phyloP scores from a whole-genome alignment of 257 asterid genomes.

The Solanum pimpinellifolium region DNA sequence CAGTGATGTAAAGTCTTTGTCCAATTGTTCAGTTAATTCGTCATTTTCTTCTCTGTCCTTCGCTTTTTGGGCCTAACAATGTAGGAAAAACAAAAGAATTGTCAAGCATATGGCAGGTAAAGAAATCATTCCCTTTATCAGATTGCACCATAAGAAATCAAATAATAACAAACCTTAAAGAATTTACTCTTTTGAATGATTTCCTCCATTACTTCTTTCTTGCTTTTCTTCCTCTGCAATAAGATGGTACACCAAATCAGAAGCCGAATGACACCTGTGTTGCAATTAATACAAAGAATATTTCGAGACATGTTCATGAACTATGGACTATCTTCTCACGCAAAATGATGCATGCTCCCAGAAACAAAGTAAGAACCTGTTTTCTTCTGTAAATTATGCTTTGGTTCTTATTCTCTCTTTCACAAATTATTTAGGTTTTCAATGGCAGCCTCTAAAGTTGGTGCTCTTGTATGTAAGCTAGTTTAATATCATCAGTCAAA shows the following conservation, averaged over 20 bases:
- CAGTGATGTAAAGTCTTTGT: slow-evolving; percentile 60
- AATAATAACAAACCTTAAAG: slow-evolving; percentile 57
- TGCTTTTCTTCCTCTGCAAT: slow-evolving; percentile 76
- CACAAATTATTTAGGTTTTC: neutral
- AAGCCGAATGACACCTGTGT: neutral
- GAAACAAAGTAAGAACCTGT: neutral
- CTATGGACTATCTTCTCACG: neutral
- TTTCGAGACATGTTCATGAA: neutral
- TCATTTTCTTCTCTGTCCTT: slow-evolving; percentile 89
- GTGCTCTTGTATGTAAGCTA: neutral
- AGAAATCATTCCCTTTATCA: slow-evolving; percentile 1
- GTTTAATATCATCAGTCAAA: neutral
- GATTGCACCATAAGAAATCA: neutral
- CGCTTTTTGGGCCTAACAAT: slow-evolving; percentile 83
- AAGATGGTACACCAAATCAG: slow-evolving; percentile 7
- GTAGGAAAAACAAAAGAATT: slow-evolving; percentile 7
- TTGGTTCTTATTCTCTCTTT: neutral
- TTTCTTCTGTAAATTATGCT: neutral
- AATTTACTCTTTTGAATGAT: slow-evolving; percentile 80
- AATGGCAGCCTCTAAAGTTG: neutral
- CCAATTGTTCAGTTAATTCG: slow-evolving; percentile 58
- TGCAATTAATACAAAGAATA: neutral
- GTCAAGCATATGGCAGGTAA: neutral
- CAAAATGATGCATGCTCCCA: neutral
- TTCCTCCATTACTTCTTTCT: slow-evolving; percentile 96